Evolutionary conservation across 2,329 filamentous ascomycete genomes (phyloP).

Genomic region (Daldinia eschscholtzii): DNA sequence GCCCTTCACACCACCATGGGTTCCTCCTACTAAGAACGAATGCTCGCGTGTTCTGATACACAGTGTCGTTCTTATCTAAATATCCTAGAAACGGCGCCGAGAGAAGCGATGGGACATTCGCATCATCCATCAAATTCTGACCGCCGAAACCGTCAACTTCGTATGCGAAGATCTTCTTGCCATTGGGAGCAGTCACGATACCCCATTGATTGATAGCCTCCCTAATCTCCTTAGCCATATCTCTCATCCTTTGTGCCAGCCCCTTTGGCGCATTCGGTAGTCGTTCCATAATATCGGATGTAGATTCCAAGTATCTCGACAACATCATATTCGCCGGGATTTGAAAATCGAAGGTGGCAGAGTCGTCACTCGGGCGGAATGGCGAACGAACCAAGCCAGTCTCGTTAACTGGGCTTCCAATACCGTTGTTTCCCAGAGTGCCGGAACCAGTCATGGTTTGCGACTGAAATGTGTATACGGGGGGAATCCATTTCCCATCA

Average conservation of each 20-base stretch:
- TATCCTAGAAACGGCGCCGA: slow-evolving; percentile 75
- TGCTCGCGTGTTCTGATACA: slow-evolving; percentile 83
- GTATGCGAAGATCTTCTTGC: slow-evolving; percentile 75
- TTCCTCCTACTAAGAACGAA: slow-evolving; percentile 83
- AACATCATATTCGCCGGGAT: slow-evolving; percentile 94
- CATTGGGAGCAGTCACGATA: slow-evolving; percentile 62
- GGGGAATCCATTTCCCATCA: slow-evolving; percentile 49
- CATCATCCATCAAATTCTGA: slow-evolving; percentile 77
- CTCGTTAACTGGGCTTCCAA: slow-evolving; percentile 82
- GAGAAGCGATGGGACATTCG: slow-evolving; percentile 76
- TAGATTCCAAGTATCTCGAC: slow-evolving; percentile 68
- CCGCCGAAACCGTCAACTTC: slow-evolving; percentile 82
- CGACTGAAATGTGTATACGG: slow-evolving; percentile 80
- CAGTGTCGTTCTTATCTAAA: slow-evolving; percentile 66
- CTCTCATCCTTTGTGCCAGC: slow-evolving; percentile 68
- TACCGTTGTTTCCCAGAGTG: slow-evolving; percentile 80
- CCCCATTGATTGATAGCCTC: slow-evolving; percentile 78
- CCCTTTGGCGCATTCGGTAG: slow-evolving; percentile 55
- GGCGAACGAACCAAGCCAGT: slow-evolving; percentile 88
- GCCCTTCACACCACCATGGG: slow-evolving; percentile 79
- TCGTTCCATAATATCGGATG: slow-evolving; percentile 60
- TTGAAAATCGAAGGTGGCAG: slow-evolving; percentile 86
- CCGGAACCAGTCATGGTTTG: slow-evolving; percentile 80
- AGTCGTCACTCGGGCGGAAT: slow-evolving; percentile 91
- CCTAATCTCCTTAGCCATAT: slow-evolving; percentile 72